Conservation (phyloP, 1,284 basidiomycete genomes). For the Leccinum subrobustum region DNA sequence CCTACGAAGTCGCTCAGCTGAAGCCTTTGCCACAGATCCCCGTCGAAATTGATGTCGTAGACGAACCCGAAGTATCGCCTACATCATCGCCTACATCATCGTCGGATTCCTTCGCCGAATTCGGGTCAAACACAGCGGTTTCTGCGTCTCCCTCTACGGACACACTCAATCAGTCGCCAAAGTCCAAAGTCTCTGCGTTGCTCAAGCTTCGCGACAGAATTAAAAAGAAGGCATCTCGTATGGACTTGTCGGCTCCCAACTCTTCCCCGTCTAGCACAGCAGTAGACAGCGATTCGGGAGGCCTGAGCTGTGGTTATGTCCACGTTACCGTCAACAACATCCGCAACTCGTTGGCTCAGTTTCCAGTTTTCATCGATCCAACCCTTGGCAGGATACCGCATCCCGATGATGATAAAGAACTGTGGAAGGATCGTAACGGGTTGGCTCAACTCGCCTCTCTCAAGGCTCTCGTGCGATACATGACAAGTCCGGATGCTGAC, state of each 20-base stretch:
- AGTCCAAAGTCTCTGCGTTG: slow-evolving; percentile 15
- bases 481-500: slow-evolving; percentile 43
- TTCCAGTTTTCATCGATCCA: slow-evolving; percentile 26
- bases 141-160: slow-evolving; percentile 3
- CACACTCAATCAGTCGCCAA: slow-evolving; percentile 1
- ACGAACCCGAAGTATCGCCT: slow-evolving; percentile 3
- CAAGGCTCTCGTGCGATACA: slow-evolving; percentile 45
- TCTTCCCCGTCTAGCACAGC: slow-evolving; percentile 24
- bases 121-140: not conserved
- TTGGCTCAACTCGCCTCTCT: slow-evolving; percentile 38
- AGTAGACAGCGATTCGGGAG: slow-evolving; percentile 17
- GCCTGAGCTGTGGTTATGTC: slow-evolving; percentile 19
- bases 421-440: slow-evolving; percentile 30
- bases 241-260: slow-evolving; percentile 1
- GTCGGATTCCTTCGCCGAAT: slow-evolving; percentile 9
- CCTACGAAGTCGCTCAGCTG: slow-evolving; percentile 28
- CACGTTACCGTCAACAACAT: slow-evolving; percentile 27
- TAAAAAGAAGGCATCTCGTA: slow-evolving; percentile 12
- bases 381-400: slow-evolving; percentile 22
- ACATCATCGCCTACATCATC: not conserved
- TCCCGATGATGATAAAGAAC: slow-evolving; percentile 28
- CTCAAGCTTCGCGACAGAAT: slow-evolving; percentile 14
- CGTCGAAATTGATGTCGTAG: not conserved
- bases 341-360: slow-evolving; percentile 30
- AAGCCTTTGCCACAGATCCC: slow-evolving; percentile 31